Conservation (phyloP, 2,329 filamentous ascomycete genomes). For the Neofusicoccum cordaticola region DNA sequence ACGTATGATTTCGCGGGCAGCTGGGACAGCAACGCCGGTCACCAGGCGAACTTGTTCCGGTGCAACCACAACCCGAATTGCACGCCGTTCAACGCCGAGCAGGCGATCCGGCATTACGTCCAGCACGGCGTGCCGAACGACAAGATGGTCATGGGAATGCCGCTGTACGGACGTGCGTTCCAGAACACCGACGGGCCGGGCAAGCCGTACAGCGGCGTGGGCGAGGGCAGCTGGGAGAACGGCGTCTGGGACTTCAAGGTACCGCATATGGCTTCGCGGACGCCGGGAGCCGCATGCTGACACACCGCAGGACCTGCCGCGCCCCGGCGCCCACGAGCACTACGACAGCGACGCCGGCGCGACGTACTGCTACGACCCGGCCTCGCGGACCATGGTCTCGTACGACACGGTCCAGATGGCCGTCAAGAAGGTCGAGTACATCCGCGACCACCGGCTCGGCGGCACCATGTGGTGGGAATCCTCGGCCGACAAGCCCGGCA, state of each 20-base stretch:
- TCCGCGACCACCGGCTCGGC: constrained; percentile 63
- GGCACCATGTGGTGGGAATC: constrained; percentile 99
- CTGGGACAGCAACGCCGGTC: constrained; percentile 70
- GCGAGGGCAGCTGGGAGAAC: constrained; percentile 77
- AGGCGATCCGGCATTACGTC: constrained; percentile 70
- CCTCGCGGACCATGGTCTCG: constrained; percentile 65
- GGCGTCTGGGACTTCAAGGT: constrained; percentile 84
- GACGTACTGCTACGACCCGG: constrained; percentile 72
- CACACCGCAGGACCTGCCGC: constrained; percentile 58
- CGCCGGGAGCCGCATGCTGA: background rate
- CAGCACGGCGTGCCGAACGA: constrained; percentile 56
- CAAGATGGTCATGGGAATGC: constrained; percentile 89
- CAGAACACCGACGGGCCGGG: constrained; percentile 74
- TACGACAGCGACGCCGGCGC: constrained; percentile 65
- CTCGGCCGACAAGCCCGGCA: constrained; percentile 67
- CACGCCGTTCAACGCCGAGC: constrained; percentile 76
- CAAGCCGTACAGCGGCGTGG: constrained; percentile 65
- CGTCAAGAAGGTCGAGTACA: constrained; percentile 67
- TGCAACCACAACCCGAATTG: constrained; percentile 55
- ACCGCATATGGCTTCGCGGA: background rate
- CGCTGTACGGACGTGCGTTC: constrained; percentile 86
- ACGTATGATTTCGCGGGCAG: constrained; percentile 64
- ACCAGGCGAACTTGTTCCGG: constrained; percentile 76
- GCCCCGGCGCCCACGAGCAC: constrained; percentile 61
- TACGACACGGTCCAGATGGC: constrained; percentile 71